Conservation (phyloP, 2,329 filamentous ascomycete genomes). For the Metarhizium brunneum region DNA sequence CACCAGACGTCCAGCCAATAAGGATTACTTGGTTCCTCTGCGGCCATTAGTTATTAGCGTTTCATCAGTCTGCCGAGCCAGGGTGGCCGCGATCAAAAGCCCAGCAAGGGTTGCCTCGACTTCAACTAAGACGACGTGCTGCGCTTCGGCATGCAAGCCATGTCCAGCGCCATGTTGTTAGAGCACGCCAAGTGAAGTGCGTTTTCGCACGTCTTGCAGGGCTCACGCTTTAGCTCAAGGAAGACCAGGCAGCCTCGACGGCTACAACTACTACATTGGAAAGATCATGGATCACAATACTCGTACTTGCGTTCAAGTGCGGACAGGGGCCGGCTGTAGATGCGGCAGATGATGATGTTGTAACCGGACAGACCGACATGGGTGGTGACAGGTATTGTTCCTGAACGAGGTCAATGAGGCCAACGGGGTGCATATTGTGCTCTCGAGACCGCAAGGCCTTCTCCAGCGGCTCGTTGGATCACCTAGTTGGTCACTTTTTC, state of each 20-base stretch:
- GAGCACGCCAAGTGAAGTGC: no score
- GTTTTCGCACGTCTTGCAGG: not conserved
- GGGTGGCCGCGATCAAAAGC: conserved; percentile 19
- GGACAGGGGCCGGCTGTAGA: not conserved
- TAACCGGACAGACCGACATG: not conserved
- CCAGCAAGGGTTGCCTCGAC: not conserved
- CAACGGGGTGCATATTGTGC: no score
- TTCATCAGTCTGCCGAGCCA: conserved; percentile 21
- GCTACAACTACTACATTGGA: no score
- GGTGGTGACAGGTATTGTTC: not conserved
- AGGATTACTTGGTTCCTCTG: conserved; percentile 18
- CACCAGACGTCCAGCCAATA: conserved; percentile 14
- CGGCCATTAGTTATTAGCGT: conserved; percentile 16
- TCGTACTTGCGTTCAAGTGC: no score
- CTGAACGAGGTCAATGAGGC: no score
- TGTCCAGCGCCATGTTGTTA: not conserved
- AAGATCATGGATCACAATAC: no score
- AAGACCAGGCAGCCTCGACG: no score
- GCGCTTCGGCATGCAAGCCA: not conserved
- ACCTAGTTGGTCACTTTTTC: no score
- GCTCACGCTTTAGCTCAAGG: no score
- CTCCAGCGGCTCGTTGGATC: no score
- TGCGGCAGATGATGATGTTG: not conserved
- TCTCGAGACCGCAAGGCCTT: no score
- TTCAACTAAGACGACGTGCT: no score